Conservation (phyloP, 2,329 filamentous ascomycete genomes). For the Stromatinia cepivora region DNA sequence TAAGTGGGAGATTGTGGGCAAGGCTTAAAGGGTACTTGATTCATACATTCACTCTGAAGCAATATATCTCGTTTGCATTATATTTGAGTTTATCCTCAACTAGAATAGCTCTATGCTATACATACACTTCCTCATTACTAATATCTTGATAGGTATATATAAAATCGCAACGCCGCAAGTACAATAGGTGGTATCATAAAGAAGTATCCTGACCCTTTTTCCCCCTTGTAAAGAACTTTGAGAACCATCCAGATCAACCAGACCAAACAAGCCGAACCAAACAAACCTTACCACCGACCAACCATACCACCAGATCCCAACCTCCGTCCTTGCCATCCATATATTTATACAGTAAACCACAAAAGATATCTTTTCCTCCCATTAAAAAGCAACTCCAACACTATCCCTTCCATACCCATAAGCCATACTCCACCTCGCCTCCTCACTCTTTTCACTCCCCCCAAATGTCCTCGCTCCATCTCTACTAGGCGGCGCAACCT, state of each 20-base stretch:
- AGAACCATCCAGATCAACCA: not conserved
- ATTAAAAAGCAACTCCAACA: slow-evolving; percentile 51
- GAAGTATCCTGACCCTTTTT: slow-evolving; percentile 6
- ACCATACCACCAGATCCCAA: not conserved
- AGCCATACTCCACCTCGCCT: slow-evolving; percentile 34
- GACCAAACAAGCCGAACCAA: not conserved
- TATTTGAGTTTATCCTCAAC: not conserved
- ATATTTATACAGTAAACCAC: not conserved
- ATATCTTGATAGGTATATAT: not conserved
- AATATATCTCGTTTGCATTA: not conserved
- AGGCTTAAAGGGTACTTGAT: no score
- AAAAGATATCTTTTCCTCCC: not conserved
- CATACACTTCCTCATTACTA: not conserved
- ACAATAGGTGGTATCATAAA: slow-evolving; percentile 16
- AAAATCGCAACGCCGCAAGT: slow-evolving; percentile 12
- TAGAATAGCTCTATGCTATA: not conserved
- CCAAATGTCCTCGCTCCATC: slow-evolving; percentile 9
- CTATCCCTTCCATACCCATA: slow-evolving; percentile 40
- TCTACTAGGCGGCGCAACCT: not conserved
- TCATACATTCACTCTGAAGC: not conserved
- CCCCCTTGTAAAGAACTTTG: not conserved
- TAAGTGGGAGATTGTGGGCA: no score
- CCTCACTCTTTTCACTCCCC: slow-evolving; percentile 45
- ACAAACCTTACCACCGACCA: not conserved
- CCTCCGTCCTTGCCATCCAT: not conserved